phyloP scores from a whole-genome alignment of 2,329 filamentous ascomycete species.

The Talaromyces sp. region DNA sequence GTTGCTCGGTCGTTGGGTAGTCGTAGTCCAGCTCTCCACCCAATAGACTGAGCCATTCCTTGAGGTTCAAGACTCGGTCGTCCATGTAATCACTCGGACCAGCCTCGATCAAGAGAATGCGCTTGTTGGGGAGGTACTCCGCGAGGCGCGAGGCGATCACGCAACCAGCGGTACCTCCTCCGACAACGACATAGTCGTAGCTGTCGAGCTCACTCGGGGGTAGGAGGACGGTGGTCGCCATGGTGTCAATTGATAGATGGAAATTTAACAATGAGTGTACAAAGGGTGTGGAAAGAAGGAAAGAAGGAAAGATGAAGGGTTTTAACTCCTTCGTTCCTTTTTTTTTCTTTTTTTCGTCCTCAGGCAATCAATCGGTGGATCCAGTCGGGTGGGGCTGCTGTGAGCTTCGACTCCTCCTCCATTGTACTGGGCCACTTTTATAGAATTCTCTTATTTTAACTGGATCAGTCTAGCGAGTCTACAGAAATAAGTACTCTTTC shows the following conservation, averaged over 20 bases:
- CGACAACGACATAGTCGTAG: conserved; percentile 84
- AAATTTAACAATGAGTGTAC: not conserved
- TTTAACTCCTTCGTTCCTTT: not conserved
- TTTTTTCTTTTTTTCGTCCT: not conserved
- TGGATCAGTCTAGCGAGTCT: not conserved
- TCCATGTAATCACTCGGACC: conserved; percentile 88
- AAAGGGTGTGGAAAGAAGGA: not conserved
- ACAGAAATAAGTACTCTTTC: not conserved
- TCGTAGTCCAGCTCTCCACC: conserved; percentile 90
- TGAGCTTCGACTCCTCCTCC: not conserved
- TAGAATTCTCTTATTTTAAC: not conserved
- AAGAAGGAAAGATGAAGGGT: not conserved
- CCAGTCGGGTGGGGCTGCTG: conserved; percentile 8
- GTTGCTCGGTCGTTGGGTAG: conserved; percentile 85
- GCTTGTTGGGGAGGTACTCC: conserved; percentile 79
- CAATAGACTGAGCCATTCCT: conserved; percentile 81
- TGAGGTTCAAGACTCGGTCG: conserved; percentile 79
- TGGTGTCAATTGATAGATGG: not conserved
- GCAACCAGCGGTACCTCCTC: conserved; percentile 82
- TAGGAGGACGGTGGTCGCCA: conserved; percentile 63
- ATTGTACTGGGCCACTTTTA: not conserved
- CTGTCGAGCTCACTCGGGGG: conserved; percentile 62
- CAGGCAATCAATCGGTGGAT: conserved; percentile 4
- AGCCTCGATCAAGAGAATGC: conserved; percentile 79
- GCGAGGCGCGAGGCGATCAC: conserved; percentile 77